Evolutionary conservation across 257 asterid genomes (phyloP), one percentile per base, ranked within the genome.

Genomic region (Plantago elongata): DNA sequence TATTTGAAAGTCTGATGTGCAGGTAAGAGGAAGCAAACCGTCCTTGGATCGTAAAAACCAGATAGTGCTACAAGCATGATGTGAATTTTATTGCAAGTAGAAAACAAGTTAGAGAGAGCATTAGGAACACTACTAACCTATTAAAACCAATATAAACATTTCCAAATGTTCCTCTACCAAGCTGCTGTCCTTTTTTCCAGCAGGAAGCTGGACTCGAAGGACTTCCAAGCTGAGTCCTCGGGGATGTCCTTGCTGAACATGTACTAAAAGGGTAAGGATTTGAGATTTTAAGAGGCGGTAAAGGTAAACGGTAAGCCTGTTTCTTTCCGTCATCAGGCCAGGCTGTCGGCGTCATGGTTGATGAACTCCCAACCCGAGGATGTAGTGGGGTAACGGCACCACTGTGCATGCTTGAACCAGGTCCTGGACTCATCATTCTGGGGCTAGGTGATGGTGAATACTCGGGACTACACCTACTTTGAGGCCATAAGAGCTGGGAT

Each of bases 91-190:
- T n/a, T 43, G 29, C 18, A 27, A 66, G 58, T 62, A 10, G 46
- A 48, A 60, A 62, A 44, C 47, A 13, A 68, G 68, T 27, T 43
- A 45, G 56, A 50, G 56, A 50, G 45, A 55, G 13, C 18, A 22
- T 30, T n/a, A 45, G 40, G 37, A 34, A 45, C 11, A 50, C 4
- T 34, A 66, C 77, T 29, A 45, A 87, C 95, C 84, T 77, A 67
- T 78, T 73, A 65, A 87, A 84, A 58, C 88, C 90, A 67, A 80
- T 79, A 68, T 83, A 86, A 46, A 86, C 89, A 48, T 75, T 83
- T 6, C 95, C 93, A 77, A 80, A 84, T 37, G 84, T 79, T 72
- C 90, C 95, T 68, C 80, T 75, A 40, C 88, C 91, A 70, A 84
- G 81, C 56, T 82, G 61, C 18, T 79, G 79, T 43, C 90, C 95